These are phyloP conservation scores for Cercospora sesami DNA, from an alignment of 2,329 filamentous ascomycete species.

Conservation along the genomic window DNA sequence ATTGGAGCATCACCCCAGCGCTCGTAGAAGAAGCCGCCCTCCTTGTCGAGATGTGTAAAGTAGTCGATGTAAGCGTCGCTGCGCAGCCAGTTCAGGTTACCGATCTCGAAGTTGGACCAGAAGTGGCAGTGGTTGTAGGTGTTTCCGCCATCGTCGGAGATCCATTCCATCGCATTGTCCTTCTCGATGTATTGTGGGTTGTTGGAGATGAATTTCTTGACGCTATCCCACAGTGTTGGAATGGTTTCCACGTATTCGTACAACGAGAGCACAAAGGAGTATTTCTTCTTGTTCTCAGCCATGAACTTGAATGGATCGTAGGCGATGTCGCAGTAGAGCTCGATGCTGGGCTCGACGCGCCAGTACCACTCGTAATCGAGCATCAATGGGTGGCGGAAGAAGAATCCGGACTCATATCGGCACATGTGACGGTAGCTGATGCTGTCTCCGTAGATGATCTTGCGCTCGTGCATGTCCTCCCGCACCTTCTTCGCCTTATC, in stretches of 20 bases:
- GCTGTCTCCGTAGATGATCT: constrained; percentile 98
- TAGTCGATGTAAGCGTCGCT: constrained; percentile 86
- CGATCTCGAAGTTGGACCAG: constrained; percentile 99
- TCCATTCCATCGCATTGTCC: constrained; percentile 84
- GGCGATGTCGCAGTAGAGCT: constrained; percentile 92
- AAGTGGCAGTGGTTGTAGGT: constrained; percentile 98
- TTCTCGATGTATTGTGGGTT: constrained; percentile 84
- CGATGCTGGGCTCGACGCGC: constrained; percentile 95
- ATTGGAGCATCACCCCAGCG: constrained; percentile 97
- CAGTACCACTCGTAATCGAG: constrained; percentile 99
- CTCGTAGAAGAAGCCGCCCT: constrained; percentile 98
- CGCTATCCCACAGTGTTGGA: constrained; percentile 90
- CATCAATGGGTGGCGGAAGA: constrained; percentile 94
- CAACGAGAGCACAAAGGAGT: constrained; percentile 91
- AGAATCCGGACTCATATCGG: constrained; percentile 98
- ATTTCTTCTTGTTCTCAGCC: constrained; percentile 95
- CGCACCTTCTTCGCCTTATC: constrained; percentile 87
- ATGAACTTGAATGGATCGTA: constrained; percentile 97
- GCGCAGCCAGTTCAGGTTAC: constrained; percentile 89
- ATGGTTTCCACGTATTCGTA: constrained; percentile 98
- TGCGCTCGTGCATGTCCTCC: constrained; percentile 87
- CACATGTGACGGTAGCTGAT: constrained; percentile 99
- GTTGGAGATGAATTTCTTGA: constrained; percentile 88
- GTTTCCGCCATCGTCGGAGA: constrained; percentile 87
- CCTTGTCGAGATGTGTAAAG: constrained; percentile 82